Percentiles rank a stretch among this genome's conserved stretches.
Evolutionary conservation across 345 rosid species (phyloP).

Genomic region (Lepidium sativum): DNA sequence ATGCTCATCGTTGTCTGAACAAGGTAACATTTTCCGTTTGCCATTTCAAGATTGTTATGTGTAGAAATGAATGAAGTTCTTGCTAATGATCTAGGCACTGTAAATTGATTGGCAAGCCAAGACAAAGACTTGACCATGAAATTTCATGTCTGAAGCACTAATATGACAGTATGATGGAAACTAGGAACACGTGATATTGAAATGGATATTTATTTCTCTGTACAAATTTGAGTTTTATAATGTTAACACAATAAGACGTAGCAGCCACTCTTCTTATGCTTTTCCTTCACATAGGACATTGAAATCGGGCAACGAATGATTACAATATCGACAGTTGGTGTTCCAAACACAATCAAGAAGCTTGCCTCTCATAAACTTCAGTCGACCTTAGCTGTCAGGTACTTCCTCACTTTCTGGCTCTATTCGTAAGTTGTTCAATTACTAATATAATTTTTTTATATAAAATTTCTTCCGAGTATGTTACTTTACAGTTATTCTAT

Average conservation of each 20-base stretch:
- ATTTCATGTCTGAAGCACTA: not conserved
- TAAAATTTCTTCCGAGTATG: not conserved
- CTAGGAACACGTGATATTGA: not conserved
- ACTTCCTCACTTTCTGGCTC: not conserved
- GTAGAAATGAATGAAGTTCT: not conserved
- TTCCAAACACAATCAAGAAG: conserved; percentile 88
- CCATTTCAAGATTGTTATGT: not conserved
- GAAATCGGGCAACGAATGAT: conserved; percentile 98
- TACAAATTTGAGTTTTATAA: not conserved
- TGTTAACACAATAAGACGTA: not conserved
- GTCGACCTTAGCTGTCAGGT: conserved; percentile 96
- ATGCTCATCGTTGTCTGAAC: conserved; percentile 85
- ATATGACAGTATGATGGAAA: not conserved
- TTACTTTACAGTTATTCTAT: not conserved
- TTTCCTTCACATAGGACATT: conserved; percentile 52
- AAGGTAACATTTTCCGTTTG: conserved; percentile 41
- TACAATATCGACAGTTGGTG: conserved; percentile 94
- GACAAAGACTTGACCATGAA: not conserved
- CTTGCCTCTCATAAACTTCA: conserved; percentile 91
- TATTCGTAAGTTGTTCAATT: not conserved
- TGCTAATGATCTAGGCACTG: too few species aligned
- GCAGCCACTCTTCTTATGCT: not conserved
- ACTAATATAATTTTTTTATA: not conserved
- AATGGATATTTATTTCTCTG: not conserved
- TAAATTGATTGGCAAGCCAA: not conserved